Percentiles rank a stretch among this genome's conserved stretches.
Conservation (phyloP, 305 asterid genomes). For the Fraxinus nigra region DNA sequence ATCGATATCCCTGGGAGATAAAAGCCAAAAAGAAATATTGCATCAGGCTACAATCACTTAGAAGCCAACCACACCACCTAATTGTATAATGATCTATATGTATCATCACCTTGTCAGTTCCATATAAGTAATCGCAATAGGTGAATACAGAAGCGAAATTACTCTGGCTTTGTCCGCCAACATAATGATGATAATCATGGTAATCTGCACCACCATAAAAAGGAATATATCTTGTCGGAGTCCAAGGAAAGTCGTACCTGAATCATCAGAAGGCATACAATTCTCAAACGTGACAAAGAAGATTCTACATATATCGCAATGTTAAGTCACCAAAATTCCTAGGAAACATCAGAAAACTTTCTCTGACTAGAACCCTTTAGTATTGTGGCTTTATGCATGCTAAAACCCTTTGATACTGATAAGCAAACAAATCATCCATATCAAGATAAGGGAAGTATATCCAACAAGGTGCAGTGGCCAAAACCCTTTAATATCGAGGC, state of each 20-base stretch:
- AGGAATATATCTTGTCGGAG: slow-evolving; percentile 77
- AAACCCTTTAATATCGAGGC: background rate
- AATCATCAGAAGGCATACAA: background rate
- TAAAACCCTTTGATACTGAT: background rate
- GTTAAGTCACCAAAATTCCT: background rate
- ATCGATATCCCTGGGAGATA: slow-evolving; percentile 74
- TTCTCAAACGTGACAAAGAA: background rate
- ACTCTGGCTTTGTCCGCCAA: slow-evolving; percentile 86
- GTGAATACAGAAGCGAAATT: slow-evolving; percentile 89
- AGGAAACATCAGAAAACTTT: background rate
- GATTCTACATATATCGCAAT: background rate
- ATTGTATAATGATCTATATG: background rate
- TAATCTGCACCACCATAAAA: slow-evolving; percentile 94
- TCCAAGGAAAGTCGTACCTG: slow-evolving; percentile 81
- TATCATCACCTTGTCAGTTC: slow-evolving; percentile 85
- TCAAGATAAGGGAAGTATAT: background rate
- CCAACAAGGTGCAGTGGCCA: background rate
- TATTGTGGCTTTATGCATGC: background rate
- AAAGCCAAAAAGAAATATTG: background rate
- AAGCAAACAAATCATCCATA: background rate
- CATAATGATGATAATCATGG: slow-evolving; percentile 93
- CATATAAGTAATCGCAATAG: slow-evolving; percentile 83
- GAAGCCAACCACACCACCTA: slow-evolving; percentile 7
- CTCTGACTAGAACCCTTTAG: too few species aligned
- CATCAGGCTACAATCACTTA: slow-evolving; percentile 14